Conservation (phyloP, 768 basidiomycete genomes). For the Postia placenta region DNA sequence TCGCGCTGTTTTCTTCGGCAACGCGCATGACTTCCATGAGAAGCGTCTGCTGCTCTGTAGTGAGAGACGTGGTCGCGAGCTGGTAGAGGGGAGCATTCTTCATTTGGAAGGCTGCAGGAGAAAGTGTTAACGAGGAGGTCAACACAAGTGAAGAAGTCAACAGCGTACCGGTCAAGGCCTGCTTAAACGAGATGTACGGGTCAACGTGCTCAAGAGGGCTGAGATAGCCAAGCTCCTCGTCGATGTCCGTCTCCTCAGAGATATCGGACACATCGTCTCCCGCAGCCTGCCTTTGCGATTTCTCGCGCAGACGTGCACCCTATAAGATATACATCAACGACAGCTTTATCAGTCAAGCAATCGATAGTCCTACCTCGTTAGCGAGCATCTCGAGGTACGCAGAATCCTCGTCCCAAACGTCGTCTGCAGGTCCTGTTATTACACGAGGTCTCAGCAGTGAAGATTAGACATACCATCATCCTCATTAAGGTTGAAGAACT, state of each 20-base stretch:
- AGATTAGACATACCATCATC: conserved; percentile 44
- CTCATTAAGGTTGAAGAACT: conserved; percentile 55
- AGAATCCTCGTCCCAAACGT: conserved; percentile 88
- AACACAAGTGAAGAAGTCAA: not conserved
- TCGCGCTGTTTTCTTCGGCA: conserved; percentile 40
- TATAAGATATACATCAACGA: conserved; percentile 20
- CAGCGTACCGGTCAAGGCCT: conserved; percentile 62
- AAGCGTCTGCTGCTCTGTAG: conserved; percentile 69
- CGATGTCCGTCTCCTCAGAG: conserved; percentile 45
- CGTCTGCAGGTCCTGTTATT: conserved; percentile 39
- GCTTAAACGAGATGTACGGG: conserved; percentile 73
- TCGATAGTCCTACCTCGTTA: conserved; percentile 48
- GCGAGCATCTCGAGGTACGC: conserved; percentile 85
- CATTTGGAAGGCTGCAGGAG: conserved; percentile 60
- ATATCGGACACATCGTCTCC: conserved; percentile 30
- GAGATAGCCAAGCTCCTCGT: conserved; percentile 82
- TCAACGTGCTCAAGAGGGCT: conserved; percentile 78
- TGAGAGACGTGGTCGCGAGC: conserved; percentile 63
- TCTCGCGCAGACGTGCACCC: conserved; percentile 70
- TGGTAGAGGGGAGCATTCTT: conserved; percentile 66
- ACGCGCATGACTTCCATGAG: conserved; percentile 82
- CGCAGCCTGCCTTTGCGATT: conserved; percentile 37
- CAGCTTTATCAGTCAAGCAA: too few species aligned
- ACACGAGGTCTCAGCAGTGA: not conserved
- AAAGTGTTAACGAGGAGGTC: not conserved